These are phyloP conservation scores for Rhizophora mangle DNA, from an alignment of 345 rosid genomes.

Conservation along the genomic window DNA sequence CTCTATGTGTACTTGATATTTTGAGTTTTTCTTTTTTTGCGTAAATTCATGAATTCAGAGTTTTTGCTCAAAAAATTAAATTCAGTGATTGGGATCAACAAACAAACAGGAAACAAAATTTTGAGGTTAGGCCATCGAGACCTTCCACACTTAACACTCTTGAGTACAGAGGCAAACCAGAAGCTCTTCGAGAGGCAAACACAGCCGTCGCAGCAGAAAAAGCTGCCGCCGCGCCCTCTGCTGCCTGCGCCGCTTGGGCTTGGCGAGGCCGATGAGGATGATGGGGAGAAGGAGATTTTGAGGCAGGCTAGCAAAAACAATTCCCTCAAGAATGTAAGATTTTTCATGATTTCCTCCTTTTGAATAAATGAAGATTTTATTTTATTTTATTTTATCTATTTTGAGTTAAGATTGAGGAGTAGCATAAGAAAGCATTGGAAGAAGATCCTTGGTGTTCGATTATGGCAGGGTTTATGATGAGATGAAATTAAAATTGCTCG, in stretches of 20 bases:
- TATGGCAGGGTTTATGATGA: slow-evolving; percentile 80
- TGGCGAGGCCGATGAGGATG: slow-evolving; percentile 50
- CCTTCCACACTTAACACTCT: too few species aligned
- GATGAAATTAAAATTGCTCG: slow-evolving; percentile 57
- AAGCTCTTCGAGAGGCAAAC: slow-evolving; percentile 35
- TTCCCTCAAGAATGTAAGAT: slow-evolving; percentile 59
- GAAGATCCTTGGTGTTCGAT: slow-evolving; percentile 79
- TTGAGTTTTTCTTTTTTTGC: too few species aligned
- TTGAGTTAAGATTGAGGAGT: slow-evolving; percentile 65
- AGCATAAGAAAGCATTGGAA: slow-evolving; percentile 75
- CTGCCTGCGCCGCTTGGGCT: slow-evolving; percentile 45
- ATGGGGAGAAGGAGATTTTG: slow-evolving; percentile 68
- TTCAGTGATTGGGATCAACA: too few species aligned
- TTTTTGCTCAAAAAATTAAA: too few species aligned
- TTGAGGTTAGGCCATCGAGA: slow-evolving; percentile 41
- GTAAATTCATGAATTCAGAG: too few species aligned
- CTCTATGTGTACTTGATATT: too few species aligned
- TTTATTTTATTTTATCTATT: neutral
- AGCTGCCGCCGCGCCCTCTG: slow-evolving; percentile 50
- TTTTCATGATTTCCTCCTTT: neutral
- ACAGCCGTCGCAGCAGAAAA: slow-evolving; percentile 57
- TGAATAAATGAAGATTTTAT: neutral
- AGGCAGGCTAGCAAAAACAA: slow-evolving; percentile 74
- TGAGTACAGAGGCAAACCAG: slow-evolving; percentile 66
- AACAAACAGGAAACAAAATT: too few species aligned